These are phyloP conservation scores for Sporothrix mexicana DNA, from an alignment of 2,329 filamentous ascomycete genomes.

Conservation along the genomic window DNA sequence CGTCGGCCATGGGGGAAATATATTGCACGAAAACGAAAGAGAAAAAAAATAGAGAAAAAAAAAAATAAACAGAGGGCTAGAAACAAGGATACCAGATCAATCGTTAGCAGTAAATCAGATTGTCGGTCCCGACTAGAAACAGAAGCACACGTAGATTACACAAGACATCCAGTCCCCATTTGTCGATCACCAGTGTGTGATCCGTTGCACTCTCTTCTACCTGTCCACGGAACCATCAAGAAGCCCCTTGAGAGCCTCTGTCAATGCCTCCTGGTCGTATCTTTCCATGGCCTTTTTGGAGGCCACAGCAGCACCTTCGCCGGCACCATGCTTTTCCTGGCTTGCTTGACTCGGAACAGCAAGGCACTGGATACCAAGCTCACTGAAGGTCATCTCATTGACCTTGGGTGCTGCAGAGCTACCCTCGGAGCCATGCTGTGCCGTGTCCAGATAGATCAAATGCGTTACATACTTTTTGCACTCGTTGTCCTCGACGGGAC, in stretches of 20 bases:
- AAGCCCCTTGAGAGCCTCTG: slow-evolving; percentile 8
- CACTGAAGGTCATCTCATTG: slow-evolving; percentile 66
- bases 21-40: not conserved
- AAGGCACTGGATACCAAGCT: slow-evolving; percentile 77
- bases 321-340: slow-evolving; percentile 47
- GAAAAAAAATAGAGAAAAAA: not conserved
- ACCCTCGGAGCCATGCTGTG: slow-evolving; percentile 44
- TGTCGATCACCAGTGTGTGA: not conserved
- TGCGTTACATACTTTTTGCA: slow-evolving; percentile 80
- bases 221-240: slow-evolving; percentile 25
- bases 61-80: not conserved
- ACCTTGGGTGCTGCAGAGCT: slow-evolving; percentile 60
- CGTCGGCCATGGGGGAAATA: not conserved
- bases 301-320: not conserved
- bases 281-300: slow-evolving; percentile 19
- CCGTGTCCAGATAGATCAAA: slow-evolving; percentile 76
- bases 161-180: not conserved
- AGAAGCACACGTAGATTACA: not conserved
- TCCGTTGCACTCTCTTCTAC: not conserved
- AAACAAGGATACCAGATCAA: no score
- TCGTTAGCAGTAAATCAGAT: no score
- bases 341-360: slow-evolving; percentile 69
- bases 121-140: not conserved
- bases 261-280: slow-evolving; percentile 32
- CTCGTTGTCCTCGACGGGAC: slow-evolving; percentile 48